Evolutionary conservation across 225 moss, liverwort and hornwort genomes (phyloP).

Genomic region (Antitrichia curtipendula): DNA sequence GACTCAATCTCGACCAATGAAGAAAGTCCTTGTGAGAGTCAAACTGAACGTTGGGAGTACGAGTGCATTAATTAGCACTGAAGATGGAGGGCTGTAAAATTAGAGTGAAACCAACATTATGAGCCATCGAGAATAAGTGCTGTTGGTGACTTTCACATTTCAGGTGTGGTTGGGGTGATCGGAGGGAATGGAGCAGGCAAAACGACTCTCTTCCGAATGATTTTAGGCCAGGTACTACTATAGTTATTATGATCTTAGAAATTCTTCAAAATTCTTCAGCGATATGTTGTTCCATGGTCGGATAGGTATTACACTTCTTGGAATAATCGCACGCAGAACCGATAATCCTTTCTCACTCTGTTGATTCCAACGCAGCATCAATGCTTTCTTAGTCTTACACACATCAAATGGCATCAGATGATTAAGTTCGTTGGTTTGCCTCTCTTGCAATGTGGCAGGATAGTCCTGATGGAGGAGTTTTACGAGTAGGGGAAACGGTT

Average conservation of each 20-base stretch:
- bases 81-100: not conserved
- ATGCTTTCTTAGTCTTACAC: not conserved
- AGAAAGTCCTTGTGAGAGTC: not conserved
- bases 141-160: not conserved
- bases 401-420: not conserved
- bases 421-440: not conserved
- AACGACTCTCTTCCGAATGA: constrained; percentile 93
- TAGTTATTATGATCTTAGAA: not conserved
- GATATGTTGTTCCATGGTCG: not conserved
- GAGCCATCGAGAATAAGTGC: not conserved
- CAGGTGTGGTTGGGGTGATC: constrained; percentile 91
- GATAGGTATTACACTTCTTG: not conserved
- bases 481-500: constrained; percentile 89
- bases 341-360: not conserved
- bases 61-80: not conserved
- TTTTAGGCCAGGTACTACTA: constrained; percentile 70
- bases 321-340: not conserved
- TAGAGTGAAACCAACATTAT: not conserved
- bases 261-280: not conserved
- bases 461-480: constrained; percentile 50
- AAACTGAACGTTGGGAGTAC: not conserved
- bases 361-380: not conserved
- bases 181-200: constrained; percentile 99
- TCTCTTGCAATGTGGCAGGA: constrained; percentile 46
- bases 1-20: not conserved